Evolutionary conservation across 179 eudicot species (phyloP), one percentile per base, ranked within the genome.

Genomic region (Patellifolia procumbens): DNA sequence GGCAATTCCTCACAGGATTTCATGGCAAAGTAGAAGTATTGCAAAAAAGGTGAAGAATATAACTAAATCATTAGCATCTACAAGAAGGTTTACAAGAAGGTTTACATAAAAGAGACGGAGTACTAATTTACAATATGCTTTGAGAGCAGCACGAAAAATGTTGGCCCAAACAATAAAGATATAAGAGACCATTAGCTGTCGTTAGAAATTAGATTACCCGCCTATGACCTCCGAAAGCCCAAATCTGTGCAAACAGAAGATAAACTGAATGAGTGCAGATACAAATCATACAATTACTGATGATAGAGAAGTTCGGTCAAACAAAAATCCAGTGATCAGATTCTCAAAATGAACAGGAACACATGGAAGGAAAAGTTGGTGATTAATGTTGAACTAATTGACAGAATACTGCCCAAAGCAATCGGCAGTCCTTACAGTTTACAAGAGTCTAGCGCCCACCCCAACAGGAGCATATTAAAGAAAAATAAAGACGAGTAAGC

Each of bases 161-260:
- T 46, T 34, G 67, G 68, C 71, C 43, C 59, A 68, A 31, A 26
- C 24, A 28, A 17, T 45, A 39, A 67, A 28, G 73, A 65, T 31
- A 51, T 42, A 42, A 20, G 31, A 72, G 71, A 67, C 74, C 70
- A 60, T 58, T 60, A 73, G 48, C 74, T 52, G 31, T 45, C 58
- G 55, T 42, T 68, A 52, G 69, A 60, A 34, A 55, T 88, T 83
- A 90, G 61, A 90, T 87, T 74, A 92, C 90, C 66, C 83, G 85
- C 45, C 96, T 85, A 71, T 92, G 90, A 69, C 98, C 96, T 72
- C 96, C 92, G 77, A 92, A 93, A 65, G 97, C 97, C 98, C 98
- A 92, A 72, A 92, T 92, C 97, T 92, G 95, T 68, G 28, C 17
- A 61, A 39, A 52, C 82, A 61, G 45, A 48, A 9, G 15, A 16